Evolutionary conservation across 768 basidiomycete species (phyloP).

Genomic region (Russula sp.): DNA sequence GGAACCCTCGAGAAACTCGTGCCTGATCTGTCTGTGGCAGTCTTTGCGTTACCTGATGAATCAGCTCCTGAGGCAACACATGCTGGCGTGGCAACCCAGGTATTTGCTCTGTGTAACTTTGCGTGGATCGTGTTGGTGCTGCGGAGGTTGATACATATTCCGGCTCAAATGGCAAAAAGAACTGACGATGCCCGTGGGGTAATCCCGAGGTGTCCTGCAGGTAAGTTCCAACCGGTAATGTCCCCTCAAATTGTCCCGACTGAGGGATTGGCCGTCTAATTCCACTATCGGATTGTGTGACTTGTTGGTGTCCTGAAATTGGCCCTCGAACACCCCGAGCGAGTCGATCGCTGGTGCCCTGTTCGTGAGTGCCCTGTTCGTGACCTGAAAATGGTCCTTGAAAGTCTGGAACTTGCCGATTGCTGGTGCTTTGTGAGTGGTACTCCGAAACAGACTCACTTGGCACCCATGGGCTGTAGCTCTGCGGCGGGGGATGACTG

Average conservation of each 20-base stretch:
- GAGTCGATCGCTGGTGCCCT: constrained; percentile 1
- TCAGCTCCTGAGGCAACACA: neutral
- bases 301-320: neutral
- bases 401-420: constrained; percentile 1
- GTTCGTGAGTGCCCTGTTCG: neutral
- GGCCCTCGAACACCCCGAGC: neutral
- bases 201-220: neutral
- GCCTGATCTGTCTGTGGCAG: neutral
- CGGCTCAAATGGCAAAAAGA: neutral
- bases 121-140: neutral
- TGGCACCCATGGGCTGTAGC: neutral
- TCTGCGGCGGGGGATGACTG: neutral
- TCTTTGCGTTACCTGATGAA: constrained; percentile 2
- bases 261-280: neutral
- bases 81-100: neutral
- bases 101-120: neutral
- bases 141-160: neutral
- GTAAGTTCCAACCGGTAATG: neutral
- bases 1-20: constrained; percentile 5
- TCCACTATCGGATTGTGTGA: neutral
- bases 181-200: neutral
- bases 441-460: neutral
- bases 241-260: neutral
- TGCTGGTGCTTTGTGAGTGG: constrained; percentile 10
- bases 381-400: neutral